These are phyloP conservation scores for Dimocarpus longan DNA, from an alignment of 345 rosid genomes.

Conservation along the genomic window DNA sequence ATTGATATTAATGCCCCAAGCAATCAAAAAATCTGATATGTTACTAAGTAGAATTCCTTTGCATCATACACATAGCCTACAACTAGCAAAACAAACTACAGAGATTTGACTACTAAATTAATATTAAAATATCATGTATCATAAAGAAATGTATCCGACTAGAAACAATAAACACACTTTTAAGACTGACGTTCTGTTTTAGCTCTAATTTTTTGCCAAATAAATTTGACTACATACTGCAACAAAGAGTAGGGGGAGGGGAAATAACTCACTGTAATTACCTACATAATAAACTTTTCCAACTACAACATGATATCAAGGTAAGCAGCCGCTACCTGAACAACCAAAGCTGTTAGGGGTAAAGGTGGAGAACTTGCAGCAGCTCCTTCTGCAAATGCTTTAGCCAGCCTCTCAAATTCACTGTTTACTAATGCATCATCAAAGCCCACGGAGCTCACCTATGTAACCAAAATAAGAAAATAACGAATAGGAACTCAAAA, in stretches of 20 bases:
- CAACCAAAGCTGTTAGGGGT: constrained; percentile 82
- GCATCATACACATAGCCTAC: not conserved
- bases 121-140: not conserved
- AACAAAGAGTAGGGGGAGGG: not conserved
- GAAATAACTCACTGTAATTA: not conserved
- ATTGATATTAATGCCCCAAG: not conserved
- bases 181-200: not conserved
- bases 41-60: not conserved
- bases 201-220: no score
- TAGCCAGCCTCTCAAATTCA: constrained; percentile 71
- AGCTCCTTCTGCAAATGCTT: constrained; percentile 70
- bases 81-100: not conserved
- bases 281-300: not conserved
- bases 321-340: constrained; percentile 59
- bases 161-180: not conserved
- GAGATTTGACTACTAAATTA: not conserved
- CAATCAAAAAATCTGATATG: not conserved
- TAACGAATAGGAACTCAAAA: constrained; percentile 1
- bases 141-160: not conserved
- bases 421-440: constrained; percentile 50
- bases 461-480: constrained; percentile 17
- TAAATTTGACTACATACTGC: not conserved
- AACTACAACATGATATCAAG: not conserved
- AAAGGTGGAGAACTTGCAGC: constrained; percentile 60
- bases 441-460: constrained; percentile 60